Evolutionary conservation across 2,329 filamentous ascomycete species (phyloP), one percentile per base, ranked within the genome.

Genomic region (Talaromyces sp.): DNA sequence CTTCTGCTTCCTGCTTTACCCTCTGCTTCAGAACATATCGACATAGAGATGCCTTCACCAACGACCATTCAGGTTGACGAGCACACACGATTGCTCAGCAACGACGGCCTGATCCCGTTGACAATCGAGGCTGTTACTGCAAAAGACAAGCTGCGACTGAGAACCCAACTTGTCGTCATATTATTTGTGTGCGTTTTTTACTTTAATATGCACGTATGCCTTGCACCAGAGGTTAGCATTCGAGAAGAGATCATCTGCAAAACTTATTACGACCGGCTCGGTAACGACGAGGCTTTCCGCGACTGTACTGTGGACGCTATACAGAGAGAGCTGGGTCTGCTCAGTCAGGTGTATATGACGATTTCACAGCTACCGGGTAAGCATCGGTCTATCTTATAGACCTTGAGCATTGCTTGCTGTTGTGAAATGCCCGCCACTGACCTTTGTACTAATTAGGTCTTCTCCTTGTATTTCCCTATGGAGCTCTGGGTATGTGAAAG

Each of bases 301-400:
- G 60, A 62, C 60, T 62, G 60, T 31, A 43, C 60, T 31, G 60
- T 62, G 60, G 60, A 62, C 47, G 60, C 31, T 5, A 47, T 62
- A 19, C 60, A 62, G 60, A 51, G 43, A 62, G 60, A 62, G 60
- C 60, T 62, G 43, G 51, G 60, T 53, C 34, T 62, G 22, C 27
- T 62, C 60, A 62, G 25, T 62, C 60, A 62, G 60, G 60, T 62
- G 60, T 62, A 62, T 27, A n/a, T 62, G 53, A 54, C 60, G 45
- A 62, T 62, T 54, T 19, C 45, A 62, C 60, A 62, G 60, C 60
- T 62, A 62, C 60, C 60, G 19, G 60, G 60, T 62, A 13, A 62
- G 60, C 60, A 62, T 62, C n/a, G 27, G 7, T 53, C 34, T 13
- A 36, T 36, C 34, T 29, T 36, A 15, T 36, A 36, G 34, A 36